Base-by-base conservation (phyloP, 306 rosid genomes). In the Chamaecrista fasciculata region DNA sequence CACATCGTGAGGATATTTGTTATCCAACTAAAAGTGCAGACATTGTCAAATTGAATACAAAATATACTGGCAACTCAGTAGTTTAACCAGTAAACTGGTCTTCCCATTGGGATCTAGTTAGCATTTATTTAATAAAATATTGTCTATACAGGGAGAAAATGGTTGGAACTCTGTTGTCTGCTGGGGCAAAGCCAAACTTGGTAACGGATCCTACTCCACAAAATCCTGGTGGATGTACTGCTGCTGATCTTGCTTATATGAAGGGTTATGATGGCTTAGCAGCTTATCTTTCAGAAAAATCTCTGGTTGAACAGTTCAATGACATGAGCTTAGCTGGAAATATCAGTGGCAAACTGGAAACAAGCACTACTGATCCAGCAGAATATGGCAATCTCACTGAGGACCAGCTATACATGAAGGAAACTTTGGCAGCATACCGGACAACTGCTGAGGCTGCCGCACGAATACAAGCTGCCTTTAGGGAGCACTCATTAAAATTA, bases 251-350 rank as follows among this genome's bases (percentile, higher is more conserved):
- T 82, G 96, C 99, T 76, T 87, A 33, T 57, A 33, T 47, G 62
- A 75, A 75, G 12, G 96, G 97, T 49, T 83, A 68, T 69, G 95
- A 87, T 11, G 99, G 99, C 80, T 83, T 95, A 74, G 86, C 99
- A 16, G 99, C 92, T 24, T 95, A 81, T 86, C 99, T 95, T 78
- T 95, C 99, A 1, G 99, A 95, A 73, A 91, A 85, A 82, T 80
- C 83, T 74, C 78, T 95, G 86, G 78, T 95, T 71, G 83, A 68
- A 73, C 99, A 95, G 72, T 89, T 91, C 66, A 64, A 85, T 42
- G 92, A 84, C 8, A 95, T 95, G 99, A 83, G 86, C 69, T 6
- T 89, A 6, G 99, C 97, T 26, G 99, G 99, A 86, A 91, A 91
- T 75, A 77, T 80, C 73, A 87, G 90, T 77, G 97, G 99, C 49